Evolutionary conservation across 2,329 filamentous ascomycete species (phyloP).

Genomic region (Rhynchosporium agropyri): DNA sequence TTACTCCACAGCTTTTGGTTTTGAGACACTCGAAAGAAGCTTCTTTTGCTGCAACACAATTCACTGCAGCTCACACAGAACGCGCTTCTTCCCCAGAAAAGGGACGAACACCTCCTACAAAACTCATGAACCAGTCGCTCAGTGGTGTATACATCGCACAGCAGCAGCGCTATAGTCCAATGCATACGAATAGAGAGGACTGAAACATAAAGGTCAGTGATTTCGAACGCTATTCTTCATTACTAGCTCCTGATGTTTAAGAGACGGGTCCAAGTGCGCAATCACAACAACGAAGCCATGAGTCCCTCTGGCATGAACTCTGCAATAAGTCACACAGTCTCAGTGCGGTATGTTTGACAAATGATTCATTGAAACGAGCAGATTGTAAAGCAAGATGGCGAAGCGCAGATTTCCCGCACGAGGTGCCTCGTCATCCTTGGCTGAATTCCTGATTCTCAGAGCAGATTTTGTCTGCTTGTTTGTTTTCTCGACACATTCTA

Average conservation of each 20-base stretch:
- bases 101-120: conserved; percentile 24
- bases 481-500: conserved; percentile 6
- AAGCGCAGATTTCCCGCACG: conserved; percentile 29
- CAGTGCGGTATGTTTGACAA: neutral
- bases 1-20: conserved; percentile 3
- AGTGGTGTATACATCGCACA: conserved; percentile 21
- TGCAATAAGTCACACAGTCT: neutral
- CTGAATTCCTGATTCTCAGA: neutral
- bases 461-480: neutral
- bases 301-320: neutral
- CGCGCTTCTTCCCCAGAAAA: neutral
- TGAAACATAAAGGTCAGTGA: neutral
- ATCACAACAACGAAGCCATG: neutral
- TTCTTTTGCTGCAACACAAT: conserved; percentile 9
- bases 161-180: conserved; percentile 7
- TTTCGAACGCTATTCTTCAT: neutral
- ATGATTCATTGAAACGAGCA: neutral
- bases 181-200: neutral
- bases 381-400: conserved; percentile 27
- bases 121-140: conserved; percentile 20
- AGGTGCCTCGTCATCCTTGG: neutral
- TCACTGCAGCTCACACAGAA: neutral
- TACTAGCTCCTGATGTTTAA: neutral
- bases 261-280: neutral
- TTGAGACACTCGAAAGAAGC: conserved; percentile 12